Evolutionary conservation across 768 basidiomycete genomes (phyloP).

Genomic region (Tubosaeta brunneosetosa): DNA sequence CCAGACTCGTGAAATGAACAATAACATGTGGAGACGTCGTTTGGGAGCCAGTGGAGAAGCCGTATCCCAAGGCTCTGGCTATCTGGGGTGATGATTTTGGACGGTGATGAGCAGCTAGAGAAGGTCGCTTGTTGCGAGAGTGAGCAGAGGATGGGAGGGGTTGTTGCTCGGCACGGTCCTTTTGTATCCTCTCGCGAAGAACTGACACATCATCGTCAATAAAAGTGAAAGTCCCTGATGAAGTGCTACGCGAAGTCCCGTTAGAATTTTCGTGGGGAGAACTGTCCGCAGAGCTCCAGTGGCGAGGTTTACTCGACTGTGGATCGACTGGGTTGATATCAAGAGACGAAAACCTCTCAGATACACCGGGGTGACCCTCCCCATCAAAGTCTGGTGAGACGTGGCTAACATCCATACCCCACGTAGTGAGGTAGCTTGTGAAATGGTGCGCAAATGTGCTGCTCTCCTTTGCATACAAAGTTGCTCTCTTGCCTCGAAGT

Average conservation of each 20-base stretch:
- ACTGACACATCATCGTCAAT: slow-evolving; percentile 90
- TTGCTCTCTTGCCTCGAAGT: slow-evolving; percentile 77
- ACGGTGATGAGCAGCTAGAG: slow-evolving; percentile 61
- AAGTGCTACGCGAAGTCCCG: slow-evolving; percentile 22
- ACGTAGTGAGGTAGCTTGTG: slow-evolving; percentile 87
- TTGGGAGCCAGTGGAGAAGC: slow-evolving; percentile 25
- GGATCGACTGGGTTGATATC: slow-evolving; percentile 2
- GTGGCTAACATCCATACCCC: slow-evolving; percentile 93
- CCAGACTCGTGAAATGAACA: slow-evolving; percentile 87
- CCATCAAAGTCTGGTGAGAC: slow-evolving; percentile 55
- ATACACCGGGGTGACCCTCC: slow-evolving; percentile 33
- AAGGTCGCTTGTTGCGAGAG: slow-evolving; percentile 57
- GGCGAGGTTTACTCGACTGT: slow-evolving; percentile 17
- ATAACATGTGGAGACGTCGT: slow-evolving; percentile 41
- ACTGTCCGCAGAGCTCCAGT: slow-evolving; percentile 19
- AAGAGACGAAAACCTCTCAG: slow-evolving; percentile 13
- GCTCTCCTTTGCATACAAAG: slow-evolving; percentile 79
- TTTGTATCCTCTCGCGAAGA: slow-evolving; percentile 68
- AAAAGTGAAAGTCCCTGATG: slow-evolving; percentile 63
- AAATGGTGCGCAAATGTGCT: slow-evolving; percentile 90
- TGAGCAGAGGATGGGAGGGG: slow-evolving; percentile 36
- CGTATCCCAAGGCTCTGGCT: slow-evolving; percentile 47
- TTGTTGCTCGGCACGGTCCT: slow-evolving; percentile 54
- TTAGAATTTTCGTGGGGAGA: slow-evolving; percentile 21
- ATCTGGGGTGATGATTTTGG: slow-evolving; percentile 81